Percentiles rank a stretch among this genome's conserved stretches.
phyloP scores from a whole-genome alignment of 306 rosid genomes.

The Pyrus communis region DNA sequence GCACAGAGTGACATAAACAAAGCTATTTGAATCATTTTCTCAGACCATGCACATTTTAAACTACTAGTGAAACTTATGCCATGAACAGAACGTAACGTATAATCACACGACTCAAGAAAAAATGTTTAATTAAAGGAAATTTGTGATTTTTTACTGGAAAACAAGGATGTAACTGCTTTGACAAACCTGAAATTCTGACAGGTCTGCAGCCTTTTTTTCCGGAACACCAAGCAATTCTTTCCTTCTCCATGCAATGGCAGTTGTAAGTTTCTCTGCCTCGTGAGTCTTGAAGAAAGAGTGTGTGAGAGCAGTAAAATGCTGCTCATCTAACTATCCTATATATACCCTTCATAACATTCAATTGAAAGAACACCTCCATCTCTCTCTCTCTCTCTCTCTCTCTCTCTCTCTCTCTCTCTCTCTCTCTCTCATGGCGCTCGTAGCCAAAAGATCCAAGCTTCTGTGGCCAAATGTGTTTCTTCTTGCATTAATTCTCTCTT shows the following conservation, averaged over 20 bases:
- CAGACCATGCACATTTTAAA: background rate
- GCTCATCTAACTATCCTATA: background rate
- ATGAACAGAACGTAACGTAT: background rate
- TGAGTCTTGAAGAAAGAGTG: background rate
- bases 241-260: background rate
- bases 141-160: too few relatives aligned
- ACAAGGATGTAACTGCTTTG: background rate
- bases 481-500: background rate
- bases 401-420: background rate
- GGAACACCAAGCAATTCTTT: background rate
- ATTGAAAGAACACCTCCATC: background rate
- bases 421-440: background rate
- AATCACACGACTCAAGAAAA: background rate
- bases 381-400: background rate
- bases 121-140: background rate
- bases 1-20: background rate
- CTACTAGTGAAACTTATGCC: background rate
- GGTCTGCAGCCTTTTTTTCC: background rate
- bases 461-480: background rate
- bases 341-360: background rate
- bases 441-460: background rate
- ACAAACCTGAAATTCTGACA: background rate
- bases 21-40: background rate
- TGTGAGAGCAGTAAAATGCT: background rate
- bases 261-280: background rate